Evolutionary conservation across 2,329 filamentous ascomycete genomes (phyloP).

Genomic region (Aureobasidium sp.): DNA sequence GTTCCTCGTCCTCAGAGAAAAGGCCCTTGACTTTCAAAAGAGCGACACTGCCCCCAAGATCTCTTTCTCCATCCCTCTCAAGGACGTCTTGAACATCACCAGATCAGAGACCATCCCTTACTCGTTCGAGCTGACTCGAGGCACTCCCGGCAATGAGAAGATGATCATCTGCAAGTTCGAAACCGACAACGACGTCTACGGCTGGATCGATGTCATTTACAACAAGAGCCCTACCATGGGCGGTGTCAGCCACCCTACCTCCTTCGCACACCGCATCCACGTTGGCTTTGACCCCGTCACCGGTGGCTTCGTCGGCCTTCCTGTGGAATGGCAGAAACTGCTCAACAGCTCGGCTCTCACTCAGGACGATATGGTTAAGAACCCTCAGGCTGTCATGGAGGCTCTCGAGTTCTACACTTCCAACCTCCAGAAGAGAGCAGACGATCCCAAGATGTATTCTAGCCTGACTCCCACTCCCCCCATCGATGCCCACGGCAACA

Average conservation of each 20-base stretch:
- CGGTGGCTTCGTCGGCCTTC: conserved; percentile 88
- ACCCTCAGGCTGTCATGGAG: conserved; percentile 64
- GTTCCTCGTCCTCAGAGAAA: conserved; percentile 85
- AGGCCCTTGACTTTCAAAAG: conserved; percentile 91
- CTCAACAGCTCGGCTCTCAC: conserved; percentile 95
- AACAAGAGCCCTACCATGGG: conserved; percentile 95
- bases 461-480: conserved; percentile 63
- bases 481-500: conserved; percentile 38
- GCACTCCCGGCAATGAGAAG: conserved; percentile 62
- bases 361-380: conserved; percentile 96
- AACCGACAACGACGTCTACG: conserved; percentile 92
- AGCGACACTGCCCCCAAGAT: conserved; percentile 74
- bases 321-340: conserved; percentile 94
- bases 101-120: conserved; percentile 86
- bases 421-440: conserved; percentile 63
- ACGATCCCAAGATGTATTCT: conserved; percentile 63
- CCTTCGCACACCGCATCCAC: conserved; percentile 94
- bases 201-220: conserved; percentile 98
- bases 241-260: conserved; percentile 95
- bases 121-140: conserved; percentile 86
- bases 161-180: conserved; percentile 90
- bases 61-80: conserved; percentile 75
- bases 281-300: conserved; percentile 95
- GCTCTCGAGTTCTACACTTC: conserved; percentile 81
- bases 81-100: conserved; percentile 82